Base-by-base conservation (phyloP, 2,329 filamentous ascomycete genomes). In the Diaporthe citri region DNA sequence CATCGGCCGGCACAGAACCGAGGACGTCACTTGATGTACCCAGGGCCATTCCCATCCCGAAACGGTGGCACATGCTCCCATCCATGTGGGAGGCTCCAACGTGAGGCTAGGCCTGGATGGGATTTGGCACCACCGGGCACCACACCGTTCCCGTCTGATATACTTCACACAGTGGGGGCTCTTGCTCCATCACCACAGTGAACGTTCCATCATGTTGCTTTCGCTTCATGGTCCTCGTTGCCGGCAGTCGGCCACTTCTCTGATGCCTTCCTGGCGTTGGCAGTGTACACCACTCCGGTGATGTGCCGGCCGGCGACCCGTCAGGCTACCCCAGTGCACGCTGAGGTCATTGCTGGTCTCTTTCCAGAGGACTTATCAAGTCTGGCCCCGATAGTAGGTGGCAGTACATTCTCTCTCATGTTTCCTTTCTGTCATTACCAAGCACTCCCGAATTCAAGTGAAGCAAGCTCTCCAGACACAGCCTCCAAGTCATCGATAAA, bases 201-300 rank as follows among this genome's bases (percentile, higher is more conserved):
- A 76, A 76, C 75, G 75, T 76, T 75, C 71, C 75, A 76, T 76
- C 75, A n/a, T 48, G 20, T 34, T 72, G 56, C 15, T 51, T 57
- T 56, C 55, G 25, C 66, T 39, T 52, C 64, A 25, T 67, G 43
- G 9, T 52, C 31, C 43, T 67, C 28, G 22, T 51, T 51, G 43
- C 62, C 62, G 62, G 43, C 28, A 51, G 62, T 67, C 62, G 62
- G 62, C 13, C 43, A 7, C 43, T 28, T 67, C 20, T 66, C 28
- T n/a, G 7, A 48, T 17, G 39, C 43, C 60, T 36, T 20, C 28
- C 28, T 36, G 43, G 12, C 43, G 20, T 10, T 51, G 62, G 12
- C 62, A 67, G 43, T 51, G 28, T 25, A 36, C 34, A 25, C 51
- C 71, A 55, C 62, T 70, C 70, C 70, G 70, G 57, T 55, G n/a